Percentiles rank a stretch among this genome's conserved stretches.
These are phyloP conservation scores for Chytriomyces sp. DNA, from an alignment of 192 early-diverging fungal species.

Conservation along the genomic window DNA sequence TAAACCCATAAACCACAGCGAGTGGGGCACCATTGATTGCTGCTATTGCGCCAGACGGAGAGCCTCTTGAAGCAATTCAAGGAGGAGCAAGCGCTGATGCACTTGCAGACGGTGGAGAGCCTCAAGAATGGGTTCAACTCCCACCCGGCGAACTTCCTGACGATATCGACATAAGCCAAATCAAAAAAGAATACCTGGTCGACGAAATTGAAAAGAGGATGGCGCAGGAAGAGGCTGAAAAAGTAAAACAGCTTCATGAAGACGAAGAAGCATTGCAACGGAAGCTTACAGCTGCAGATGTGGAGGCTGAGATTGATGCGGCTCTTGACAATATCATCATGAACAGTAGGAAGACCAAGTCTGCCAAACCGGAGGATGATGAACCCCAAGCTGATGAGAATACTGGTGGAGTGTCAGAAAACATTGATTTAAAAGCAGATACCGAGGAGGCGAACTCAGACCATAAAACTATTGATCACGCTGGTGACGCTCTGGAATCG, in stretches of 20 bases:
- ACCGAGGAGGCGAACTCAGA: slow-evolving; percentile 1
- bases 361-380: not conserved
- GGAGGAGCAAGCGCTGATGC: slow-evolving; percentile 17
- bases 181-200: slow-evolving; percentile 31
- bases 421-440: no score
- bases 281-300: slow-evolving; percentile 3
- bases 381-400: no score
- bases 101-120: not conserved
- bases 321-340: slow-evolving; percentile 24
- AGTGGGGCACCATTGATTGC: slow-evolving; percentile 20
- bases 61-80: slow-evolving; percentile 11
- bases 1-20: not conserved
- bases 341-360: slow-evolving; percentile 26
- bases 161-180: slow-evolving; percentile 8
- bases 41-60: slow-evolving; percentile 20
- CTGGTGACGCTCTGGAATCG: not conserved
- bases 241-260: not conserved
- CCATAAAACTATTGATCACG: not conserved
- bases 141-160: slow-evolving; percentile 23
- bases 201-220: slow-evolving; percentile 28
- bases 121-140: slow-evolving; percentile 16
- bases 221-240: slow-evolving; percentile 18
- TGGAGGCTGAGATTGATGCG: slow-evolving; percentile 13
- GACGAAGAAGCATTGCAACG: not conserved
- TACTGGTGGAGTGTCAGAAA: no score